These are phyloP conservation scores for Typha latifolia DNA, from an alignment of 176 grass and related monocot genomes.

Conservation along the genomic window DNA sequence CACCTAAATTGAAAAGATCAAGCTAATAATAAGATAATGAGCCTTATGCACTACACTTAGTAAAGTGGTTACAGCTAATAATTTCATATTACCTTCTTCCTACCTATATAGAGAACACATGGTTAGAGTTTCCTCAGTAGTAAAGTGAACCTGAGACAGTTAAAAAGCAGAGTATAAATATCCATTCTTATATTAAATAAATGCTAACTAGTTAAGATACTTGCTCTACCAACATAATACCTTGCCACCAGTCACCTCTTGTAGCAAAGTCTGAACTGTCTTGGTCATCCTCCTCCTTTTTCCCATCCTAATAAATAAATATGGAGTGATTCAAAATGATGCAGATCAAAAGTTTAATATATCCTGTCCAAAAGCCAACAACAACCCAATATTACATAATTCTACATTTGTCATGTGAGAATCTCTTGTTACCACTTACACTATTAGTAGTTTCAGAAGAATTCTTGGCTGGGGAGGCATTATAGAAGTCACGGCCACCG, in stretches of 20 bases:
- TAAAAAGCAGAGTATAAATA: constrained; percentile 1
- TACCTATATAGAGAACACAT: not conserved
- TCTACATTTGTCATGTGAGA: not conserved
- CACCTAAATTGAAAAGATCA: no score
- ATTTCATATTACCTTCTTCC: not conserved
- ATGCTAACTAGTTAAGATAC: not conserved
- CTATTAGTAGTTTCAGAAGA: constrained; percentile 23
- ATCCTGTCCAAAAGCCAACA: not conserved
- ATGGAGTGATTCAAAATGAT: constrained; percentile 5
- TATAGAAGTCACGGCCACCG: constrained; percentile 77
- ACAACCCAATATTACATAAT: not conserved
- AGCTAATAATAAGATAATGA: no score
- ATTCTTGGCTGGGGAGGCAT: constrained; percentile 31
- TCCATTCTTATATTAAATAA: not conserved
- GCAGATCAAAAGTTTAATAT: not conserved
- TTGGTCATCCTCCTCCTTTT: constrained; percentile 30
- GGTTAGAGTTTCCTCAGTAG: constrained; percentile 46
- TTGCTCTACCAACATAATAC: constrained; percentile 15
- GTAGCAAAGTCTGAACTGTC: constrained; percentile 46
- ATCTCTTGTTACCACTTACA: constrained; percentile 19
- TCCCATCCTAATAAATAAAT: constrained; percentile 22
- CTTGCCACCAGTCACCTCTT: constrained; percentile 99
- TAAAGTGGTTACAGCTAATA: not conserved
- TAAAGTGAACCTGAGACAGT: constrained; percentile 66
- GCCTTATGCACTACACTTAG: no score